phyloP scores from a whole-genome alignment of 768 basidiomycete genomes.

The Daedaleopsis sinensis region DNA sequence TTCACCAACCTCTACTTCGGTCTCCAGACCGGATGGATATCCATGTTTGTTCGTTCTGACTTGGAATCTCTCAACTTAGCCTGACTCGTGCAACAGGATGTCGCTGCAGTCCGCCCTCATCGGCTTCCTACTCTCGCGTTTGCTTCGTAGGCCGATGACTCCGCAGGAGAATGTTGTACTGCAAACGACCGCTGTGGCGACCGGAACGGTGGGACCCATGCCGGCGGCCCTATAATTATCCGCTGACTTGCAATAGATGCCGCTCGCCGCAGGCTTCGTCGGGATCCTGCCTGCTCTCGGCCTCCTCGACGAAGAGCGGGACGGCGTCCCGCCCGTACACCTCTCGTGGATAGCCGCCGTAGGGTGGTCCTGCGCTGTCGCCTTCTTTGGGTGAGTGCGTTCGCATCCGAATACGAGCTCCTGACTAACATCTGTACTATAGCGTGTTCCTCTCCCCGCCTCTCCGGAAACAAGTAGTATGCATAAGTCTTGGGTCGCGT shows the following conservation, averaged over 20 bases:
- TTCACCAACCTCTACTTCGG: slow-evolving; percentile 93
- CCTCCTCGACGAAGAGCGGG: slow-evolving; percentile 70
- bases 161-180: slow-evolving; percentile 93
- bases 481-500: slow-evolving; percentile 29
- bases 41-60: slow-evolving; percentile 56
- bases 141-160: slow-evolving; percentile 73
- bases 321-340: slow-evolving; percentile 76
- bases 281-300: slow-evolving; percentile 92
- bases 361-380: slow-evolving; percentile 87
- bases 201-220: slow-evolving; percentile 56
- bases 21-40: slow-evolving; percentile 89
- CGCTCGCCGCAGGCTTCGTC: slow-evolving; percentile 85
- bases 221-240: not conserved
- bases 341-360: slow-evolving; percentile 76
- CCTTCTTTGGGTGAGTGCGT: slow-evolving; percentile 79
- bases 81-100: slow-evolving; percentile 63
- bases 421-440: slow-evolving; percentile 11
- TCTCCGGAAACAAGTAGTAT: slow-evolving; percentile 89
- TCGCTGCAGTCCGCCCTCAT: slow-evolving; percentile 93
- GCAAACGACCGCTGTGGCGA: slow-evolving; percentile 95
- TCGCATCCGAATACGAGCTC: too few relatives aligned
- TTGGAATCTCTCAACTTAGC: not conserved
- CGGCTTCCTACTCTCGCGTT: slow-evolving; percentile 81
- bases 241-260: slow-evolving; percentile 53
- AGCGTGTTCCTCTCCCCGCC: slow-evolving; percentile 97